phyloP scores from a whole-genome alignment of 208 protist genomes.

The Balamuthia mandrillaris region DNA sequence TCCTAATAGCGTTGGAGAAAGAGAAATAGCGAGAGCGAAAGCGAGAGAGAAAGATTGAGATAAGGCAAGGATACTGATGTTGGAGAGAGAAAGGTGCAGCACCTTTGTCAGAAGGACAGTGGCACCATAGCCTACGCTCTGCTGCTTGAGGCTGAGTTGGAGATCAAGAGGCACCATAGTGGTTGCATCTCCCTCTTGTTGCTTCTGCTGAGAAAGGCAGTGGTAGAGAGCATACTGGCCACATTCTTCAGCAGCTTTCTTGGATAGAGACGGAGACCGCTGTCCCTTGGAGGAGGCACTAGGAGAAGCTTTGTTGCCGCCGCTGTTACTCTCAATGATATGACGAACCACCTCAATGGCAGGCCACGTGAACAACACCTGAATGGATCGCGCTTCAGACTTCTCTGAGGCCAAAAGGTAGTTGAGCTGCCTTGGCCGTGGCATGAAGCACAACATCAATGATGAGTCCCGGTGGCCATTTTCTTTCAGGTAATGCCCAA shows the following conservation, averaged over 20 bases:
- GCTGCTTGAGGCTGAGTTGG: background rate
- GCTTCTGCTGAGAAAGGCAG: no score
- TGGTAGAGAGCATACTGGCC: no score
- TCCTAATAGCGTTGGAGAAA: no score
- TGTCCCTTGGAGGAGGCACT: background rate
- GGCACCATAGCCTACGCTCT: no score
- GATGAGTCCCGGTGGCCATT: background rate
- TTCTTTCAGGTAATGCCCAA: background rate
- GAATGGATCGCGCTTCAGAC: background rate
- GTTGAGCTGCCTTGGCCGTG: background rate
- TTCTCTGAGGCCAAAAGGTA: background rate
- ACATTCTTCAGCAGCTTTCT: background rate
- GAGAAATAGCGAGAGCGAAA: background rate
- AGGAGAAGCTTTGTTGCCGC: background rate
- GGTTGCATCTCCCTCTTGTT: background rate
- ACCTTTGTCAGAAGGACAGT: no score
- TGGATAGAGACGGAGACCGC: background rate
- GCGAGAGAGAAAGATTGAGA: background rate
- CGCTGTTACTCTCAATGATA: no score
- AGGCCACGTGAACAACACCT: background rate
- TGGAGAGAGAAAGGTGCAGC: no score
- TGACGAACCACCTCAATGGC: background rate
- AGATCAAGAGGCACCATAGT: background rate
- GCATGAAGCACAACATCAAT: background rate
- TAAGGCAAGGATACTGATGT: background rate